Conservation (phyloP, 2,329 filamentous ascomycete genomes). For the Paecilomyces variotii region DNA sequence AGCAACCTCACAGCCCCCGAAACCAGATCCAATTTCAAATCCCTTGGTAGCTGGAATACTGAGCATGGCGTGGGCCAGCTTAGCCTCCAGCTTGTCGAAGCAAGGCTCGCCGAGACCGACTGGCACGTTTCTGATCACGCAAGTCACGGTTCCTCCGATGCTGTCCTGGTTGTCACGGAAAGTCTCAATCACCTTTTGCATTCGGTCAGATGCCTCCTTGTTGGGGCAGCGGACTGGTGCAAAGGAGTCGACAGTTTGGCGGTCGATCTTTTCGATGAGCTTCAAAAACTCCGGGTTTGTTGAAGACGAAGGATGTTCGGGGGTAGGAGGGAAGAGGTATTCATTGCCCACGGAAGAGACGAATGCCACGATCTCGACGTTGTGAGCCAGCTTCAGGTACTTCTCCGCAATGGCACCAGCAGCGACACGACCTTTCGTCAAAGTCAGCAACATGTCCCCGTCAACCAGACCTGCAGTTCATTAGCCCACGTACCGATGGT, state of each 20-base stretch:
- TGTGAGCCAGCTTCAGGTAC: constrained; percentile 71
- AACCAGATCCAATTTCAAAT: constrained; percentile 92
- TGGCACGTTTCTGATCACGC: constrained; percentile 80
- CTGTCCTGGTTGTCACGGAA: constrained; percentile 75
- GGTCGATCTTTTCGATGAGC: constrained; percentile 63
- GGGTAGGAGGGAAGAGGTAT: constrained; percentile 66
- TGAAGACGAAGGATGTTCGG: constrained; percentile 58
- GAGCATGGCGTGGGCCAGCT: constrained; percentile 87
- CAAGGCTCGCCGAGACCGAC: constrained; percentile 83
- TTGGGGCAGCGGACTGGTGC: constrained; percentile 85
- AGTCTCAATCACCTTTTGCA: constrained; percentile 71
- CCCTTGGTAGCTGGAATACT: constrained; percentile 92
- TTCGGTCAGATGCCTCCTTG: constrained; percentile 53
- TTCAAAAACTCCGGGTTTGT: constrained; percentile 72
- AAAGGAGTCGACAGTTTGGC: constrained; percentile 70
- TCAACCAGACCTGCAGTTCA: background rate
- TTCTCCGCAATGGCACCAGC: constrained; percentile 91
- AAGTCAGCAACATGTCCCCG: background rate
- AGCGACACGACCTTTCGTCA: constrained; percentile 62
- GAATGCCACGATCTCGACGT: constrained; percentile 86
- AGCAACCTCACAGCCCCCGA: constrained; percentile 74
- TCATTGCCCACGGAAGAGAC: constrained; percentile 75
- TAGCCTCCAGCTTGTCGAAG: constrained; percentile 93
- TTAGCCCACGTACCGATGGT: constrained; percentile 60
- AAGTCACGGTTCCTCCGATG: constrained; percentile 91